Base-by-base conservation (phyloP, 257 asterid species). In the Fraxinus cuspidata region DNA sequence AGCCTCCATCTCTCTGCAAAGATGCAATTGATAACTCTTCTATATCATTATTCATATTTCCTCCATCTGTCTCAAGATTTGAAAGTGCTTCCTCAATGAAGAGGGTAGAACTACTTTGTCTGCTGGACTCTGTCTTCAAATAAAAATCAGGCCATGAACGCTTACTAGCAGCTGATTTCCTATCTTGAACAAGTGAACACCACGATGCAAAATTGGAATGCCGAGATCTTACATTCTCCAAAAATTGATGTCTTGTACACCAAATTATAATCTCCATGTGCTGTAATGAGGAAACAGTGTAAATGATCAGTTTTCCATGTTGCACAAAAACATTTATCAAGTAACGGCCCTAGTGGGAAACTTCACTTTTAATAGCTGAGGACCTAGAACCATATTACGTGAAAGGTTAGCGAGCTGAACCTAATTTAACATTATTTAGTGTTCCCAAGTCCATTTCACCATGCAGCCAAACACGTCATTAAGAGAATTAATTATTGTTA, bases 1-100 rank as follows among this genome's bases (percentile, higher is more conserved):
- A 72, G 34, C 83, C 85, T 70, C 83, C 92, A 70, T 83, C 85
- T 77, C 86, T 79, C 80, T 83, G 88, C 81, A 89, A 63, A 58
- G 83, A 86, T 19, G 89, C 44, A 75, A 89, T 81, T 40, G 82
- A 81, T 51, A 86, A 73, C 70, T 88, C 96, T 78, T 87, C 92
- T 35, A 79, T 86, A 73, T 83, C 82, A 74, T 83, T 84, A 44
- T 83, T 89, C 76, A 77, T 25, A 84, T 80, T 69, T 81, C 64
- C 93, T 78, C 77, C 88, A 76, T 89, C 96, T 4, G 82, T 77
- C 74, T 93, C 98, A 79, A 95, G 90, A 86, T 90, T 88, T 44
- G 87, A 81, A 73, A 95, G 94, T 77, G 99, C 99, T 74, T 95
- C 98, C 88, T 88, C 97, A 76, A 95, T 84, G 83, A 95, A 95